Percentiles rank a stretch among this genome's conserved stretches.
Conservation (phyloP, 1,284 basidiomycete species). For the Austroboletus olivaceoglutinosus region DNA sequence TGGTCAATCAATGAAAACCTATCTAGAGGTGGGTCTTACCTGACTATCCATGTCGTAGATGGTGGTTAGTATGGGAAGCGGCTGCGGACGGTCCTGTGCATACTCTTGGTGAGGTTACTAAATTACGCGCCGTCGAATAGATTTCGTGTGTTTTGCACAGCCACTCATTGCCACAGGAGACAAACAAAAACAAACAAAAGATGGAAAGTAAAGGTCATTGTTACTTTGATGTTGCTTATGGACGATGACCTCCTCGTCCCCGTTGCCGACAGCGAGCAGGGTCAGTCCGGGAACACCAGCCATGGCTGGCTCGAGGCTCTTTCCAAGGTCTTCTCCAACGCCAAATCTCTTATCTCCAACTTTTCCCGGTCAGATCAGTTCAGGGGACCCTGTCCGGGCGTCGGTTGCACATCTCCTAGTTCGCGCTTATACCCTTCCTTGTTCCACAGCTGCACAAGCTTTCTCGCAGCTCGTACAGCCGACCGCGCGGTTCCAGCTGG, state of each 20-base stretch:
- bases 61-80: slow-evolving; percentile 8
- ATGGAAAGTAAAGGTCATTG: background rate
- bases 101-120: background rate
- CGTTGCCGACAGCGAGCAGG: slow-evolving; percentile 33
- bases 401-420: slow-evolving; percentile 63
- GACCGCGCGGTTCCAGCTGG: slow-evolving; percentile 69
- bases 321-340: slow-evolving; percentile 26
- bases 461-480: slow-evolving; percentile 71
- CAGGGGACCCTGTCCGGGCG: slow-evolving; percentile 41
- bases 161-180: slow-evolving; percentile 18
- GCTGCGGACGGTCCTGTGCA: slow-evolving; percentile 6
- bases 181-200: slow-evolving; percentile 22
- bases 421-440: slow-evolving; percentile 62
- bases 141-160: background rate
- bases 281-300: slow-evolving; percentile 20
- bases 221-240: slow-evolving; percentile 21
- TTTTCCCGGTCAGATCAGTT: slow-evolving; percentile 32
- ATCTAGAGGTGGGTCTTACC: slow-evolving; percentile 15
- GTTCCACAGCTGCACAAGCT: slow-evolving; percentile 68
- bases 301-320: slow-evolving; percentile 34
- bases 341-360: slow-evolving; percentile 27
- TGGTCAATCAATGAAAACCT: background rate
- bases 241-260: slow-evolving; percentile 35
- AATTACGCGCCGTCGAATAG: background rate
- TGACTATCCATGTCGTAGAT: slow-evolving; percentile 2